Conservation (phyloP, 208 protist genomes). For the Trypanosoma vivax region DNA sequence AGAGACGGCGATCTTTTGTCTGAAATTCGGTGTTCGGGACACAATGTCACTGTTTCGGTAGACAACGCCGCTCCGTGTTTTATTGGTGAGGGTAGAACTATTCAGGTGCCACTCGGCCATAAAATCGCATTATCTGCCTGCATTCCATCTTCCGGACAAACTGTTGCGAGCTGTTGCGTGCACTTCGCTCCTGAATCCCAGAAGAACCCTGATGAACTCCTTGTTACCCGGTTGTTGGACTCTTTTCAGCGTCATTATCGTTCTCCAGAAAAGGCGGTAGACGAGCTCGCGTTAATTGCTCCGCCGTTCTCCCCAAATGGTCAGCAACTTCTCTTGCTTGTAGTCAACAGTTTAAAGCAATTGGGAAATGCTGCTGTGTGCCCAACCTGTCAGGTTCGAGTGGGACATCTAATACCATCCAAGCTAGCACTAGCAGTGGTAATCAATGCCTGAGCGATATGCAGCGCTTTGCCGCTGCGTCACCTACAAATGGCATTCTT, state of each 20-base stretch:
- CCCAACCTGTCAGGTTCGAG: background rate
- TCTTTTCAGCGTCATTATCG: conserved; percentile 46
- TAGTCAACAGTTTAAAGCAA: conserved; percentile 43
- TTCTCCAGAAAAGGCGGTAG: conserved; percentile 28
- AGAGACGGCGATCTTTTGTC: conserved; percentile 19
- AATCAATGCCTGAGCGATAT: conserved; percentile 3
- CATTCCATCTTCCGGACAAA: conserved; percentile 25
- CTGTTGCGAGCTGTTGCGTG: conserved; percentile 35
- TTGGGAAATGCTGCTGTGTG: background rate
- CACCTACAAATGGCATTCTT: background rate
- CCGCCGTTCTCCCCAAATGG: conserved; percentile 30
- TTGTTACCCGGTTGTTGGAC: conserved; percentile 61
- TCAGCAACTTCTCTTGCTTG: conserved; percentile 41
- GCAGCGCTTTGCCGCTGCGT: background rate
- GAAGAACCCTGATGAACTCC: conserved; percentile 30
- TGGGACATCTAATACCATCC: conserved; percentile 1
- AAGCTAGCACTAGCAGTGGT: conserved; percentile 3
- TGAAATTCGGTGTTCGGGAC: conserved; percentile 54
- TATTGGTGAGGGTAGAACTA: conserved; percentile 31
- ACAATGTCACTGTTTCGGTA: conserved; percentile 40
- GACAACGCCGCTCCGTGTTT: conserved; percentile 35
- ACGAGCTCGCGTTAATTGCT: conserved; percentile 31
- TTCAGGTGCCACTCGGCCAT: conserved; percentile 28
- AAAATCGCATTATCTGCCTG: conserved; percentile 35
- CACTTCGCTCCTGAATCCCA: conserved; percentile 18